These are phyloP conservation scores for Toxoplasma gondii DNA, from an alignment of 169 alveolate species.

Conservation along the genomic window DNA sequence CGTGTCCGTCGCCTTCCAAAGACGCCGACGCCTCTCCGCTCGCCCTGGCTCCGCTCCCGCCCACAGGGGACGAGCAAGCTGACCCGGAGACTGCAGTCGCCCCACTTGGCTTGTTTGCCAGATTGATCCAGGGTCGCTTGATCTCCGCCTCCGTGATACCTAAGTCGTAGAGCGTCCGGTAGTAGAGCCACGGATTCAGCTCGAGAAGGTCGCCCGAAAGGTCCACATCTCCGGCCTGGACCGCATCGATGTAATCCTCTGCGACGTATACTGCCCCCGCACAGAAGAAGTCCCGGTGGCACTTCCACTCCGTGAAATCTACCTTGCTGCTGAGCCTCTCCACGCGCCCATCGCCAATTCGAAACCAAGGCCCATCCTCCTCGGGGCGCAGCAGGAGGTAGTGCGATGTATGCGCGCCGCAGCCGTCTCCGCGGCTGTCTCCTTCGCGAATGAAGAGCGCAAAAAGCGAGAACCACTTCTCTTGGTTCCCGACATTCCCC, in stretches of 20 bases:
- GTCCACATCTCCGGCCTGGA: constrained; percentile 84
- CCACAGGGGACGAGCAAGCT: not conserved
- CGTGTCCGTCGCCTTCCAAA: not conserved
- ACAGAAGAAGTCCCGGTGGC: constrained; percentile 90
- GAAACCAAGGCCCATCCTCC: constrained; percentile 90
- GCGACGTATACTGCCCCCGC: constrained; percentile 89
- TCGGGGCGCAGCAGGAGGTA: constrained; percentile 87
- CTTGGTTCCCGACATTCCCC: constrained; percentile 57
- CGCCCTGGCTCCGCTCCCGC: not conserved
- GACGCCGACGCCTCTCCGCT: not conserved
- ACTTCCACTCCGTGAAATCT: constrained; percentile 92
- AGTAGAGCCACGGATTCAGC: constrained; percentile 78
- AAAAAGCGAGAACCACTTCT: constrained; percentile 85
- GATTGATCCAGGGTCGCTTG: constrained; percentile 45
- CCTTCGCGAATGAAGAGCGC: constrained; percentile 84
- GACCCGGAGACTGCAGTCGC: not conserved
- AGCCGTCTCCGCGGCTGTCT: constrained; percentile 72
- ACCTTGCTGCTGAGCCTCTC: constrained; percentile 80
- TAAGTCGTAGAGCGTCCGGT: constrained; percentile 73
- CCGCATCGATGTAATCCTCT: constrained; percentile 87
- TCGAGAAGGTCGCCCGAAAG: constrained; percentile 77
- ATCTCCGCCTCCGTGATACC: constrained; percentile 81
- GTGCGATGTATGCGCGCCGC: constrained; percentile 67
- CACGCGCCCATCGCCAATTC: constrained; percentile 85
- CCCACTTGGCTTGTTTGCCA: not conserved